These are phyloP conservation scores for Malassezia psittaci DNA, from an alignment of 1,284 basidiomycete species.

Conservation along the genomic window DNA sequence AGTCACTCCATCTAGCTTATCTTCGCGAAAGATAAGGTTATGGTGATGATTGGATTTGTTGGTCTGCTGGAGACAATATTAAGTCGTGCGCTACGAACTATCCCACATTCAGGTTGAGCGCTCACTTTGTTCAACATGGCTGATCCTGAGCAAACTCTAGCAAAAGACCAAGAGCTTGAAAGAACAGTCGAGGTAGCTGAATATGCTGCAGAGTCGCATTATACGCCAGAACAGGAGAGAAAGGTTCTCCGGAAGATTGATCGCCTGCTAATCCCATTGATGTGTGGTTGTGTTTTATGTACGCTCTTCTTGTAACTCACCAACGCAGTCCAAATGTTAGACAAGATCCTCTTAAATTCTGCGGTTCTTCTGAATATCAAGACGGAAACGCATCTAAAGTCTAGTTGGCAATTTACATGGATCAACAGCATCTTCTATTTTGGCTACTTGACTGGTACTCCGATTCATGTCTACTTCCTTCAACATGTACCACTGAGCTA, in stretches of 20 bases:
- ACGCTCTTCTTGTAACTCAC: not conserved
- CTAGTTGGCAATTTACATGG: constrained; percentile 37
- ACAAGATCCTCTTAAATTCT: constrained; percentile 37
- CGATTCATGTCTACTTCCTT: constrained; percentile 18
- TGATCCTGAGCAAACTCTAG: no score
- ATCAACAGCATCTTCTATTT: constrained; percentile 32
- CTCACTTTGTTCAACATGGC: no score
- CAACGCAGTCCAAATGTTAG: constrained; percentile 29
- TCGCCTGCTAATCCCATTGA: constrained; percentile 31
- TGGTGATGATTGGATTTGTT: no score
- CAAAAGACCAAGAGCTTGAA: not conserved
- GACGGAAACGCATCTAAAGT: constrained; percentile 25
- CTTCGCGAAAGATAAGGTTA: no score
- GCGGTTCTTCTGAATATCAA: constrained; percentile 34
- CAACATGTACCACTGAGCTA: constrained; percentile 21
- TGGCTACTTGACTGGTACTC: constrained; percentile 22
- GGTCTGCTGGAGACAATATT: no score
- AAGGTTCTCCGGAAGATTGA: constrained; percentile 41
- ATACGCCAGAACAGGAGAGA: not conserved
- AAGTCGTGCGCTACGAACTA: no score
- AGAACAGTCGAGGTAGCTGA: not conserved
- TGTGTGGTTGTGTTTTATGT: constrained; percentile 2
- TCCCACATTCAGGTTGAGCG: no score
- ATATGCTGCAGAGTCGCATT: not conserved
- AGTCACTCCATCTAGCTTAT: no score